Percentiles rank a stretch among this genome's conserved stretches.
Conservation (phyloP, 257 asterid species). For the Schizonepeta tenuifolia region DNA sequence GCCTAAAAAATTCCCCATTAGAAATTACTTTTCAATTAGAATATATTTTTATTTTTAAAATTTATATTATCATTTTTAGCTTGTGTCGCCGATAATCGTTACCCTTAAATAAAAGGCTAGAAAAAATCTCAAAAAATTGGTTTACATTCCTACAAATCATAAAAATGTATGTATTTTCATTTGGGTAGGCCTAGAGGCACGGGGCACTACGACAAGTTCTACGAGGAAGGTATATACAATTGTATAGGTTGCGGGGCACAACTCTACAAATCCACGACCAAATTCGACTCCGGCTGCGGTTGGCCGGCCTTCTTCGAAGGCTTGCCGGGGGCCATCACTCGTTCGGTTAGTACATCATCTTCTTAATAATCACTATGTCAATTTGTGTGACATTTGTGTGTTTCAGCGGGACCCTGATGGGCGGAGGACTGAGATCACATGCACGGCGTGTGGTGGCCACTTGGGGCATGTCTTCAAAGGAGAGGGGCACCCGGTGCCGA, state of each 20-base stretch:
- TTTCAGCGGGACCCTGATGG: conserved; percentile 83
- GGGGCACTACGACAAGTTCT: conserved; percentile 79
- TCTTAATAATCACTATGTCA: not conserved
- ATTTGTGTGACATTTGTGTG: not conserved
- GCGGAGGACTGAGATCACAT: conserved; percentile 82
- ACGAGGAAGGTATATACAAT: conserved; percentile 58
- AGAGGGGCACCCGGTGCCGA: conserved; percentile 64
- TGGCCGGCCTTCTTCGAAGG: conserved; percentile 93
- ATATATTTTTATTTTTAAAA: too few species aligned
- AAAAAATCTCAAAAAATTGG: too few species aligned
- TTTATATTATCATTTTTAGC: too few species aligned
- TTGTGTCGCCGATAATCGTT: too few species aligned
- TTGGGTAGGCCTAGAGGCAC: conserved; percentile 60
- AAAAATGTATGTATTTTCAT: not conserved
- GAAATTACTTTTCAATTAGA: too few species aligned
- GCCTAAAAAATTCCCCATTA: too few species aligned
- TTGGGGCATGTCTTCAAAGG: conserved; percentile 85
- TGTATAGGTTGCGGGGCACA: conserved; percentile 75
- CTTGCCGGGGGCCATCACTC: conserved; percentile 64
- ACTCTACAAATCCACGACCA: conserved; percentile 75
- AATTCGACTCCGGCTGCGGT: conserved; percentile 80
- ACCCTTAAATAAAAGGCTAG: too few species aligned
- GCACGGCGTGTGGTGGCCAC: conserved; percentile 78
- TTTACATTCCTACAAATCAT: not conserved
- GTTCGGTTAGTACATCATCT: conserved; percentile 47